phyloP scores from a whole-genome alignment of 495 filamentous ascomycete species.

The Penicillium robsamsonii region DNA sequence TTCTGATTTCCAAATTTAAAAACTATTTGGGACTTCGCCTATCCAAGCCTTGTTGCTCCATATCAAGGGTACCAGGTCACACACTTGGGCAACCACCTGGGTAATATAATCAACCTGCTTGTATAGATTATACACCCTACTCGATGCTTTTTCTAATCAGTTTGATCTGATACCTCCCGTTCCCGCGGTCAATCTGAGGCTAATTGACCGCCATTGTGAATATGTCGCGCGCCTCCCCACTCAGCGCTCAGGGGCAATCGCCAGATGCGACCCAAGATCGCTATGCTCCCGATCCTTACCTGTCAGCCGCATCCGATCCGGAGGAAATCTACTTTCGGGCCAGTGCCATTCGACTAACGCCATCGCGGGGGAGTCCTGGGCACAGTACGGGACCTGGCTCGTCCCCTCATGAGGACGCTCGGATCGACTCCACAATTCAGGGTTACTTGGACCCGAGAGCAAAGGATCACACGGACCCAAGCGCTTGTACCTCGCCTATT shows the following conservation, averaged over 20 bases:
- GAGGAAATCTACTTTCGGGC: constrained; percentile 40
- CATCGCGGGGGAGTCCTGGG: constrained; percentile 23
- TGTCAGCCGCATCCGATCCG: constrained; percentile 40
- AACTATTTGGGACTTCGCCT: background rate
- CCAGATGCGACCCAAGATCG: constrained; percentile 22
- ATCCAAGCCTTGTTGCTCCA: background rate
- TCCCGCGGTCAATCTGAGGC: background rate
- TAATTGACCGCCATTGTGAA: constrained; percentile 10
- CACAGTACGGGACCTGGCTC: constrained; percentile 10
- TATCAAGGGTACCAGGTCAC: background rate
- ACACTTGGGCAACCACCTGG: background rate
- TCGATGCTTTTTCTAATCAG: background rate
- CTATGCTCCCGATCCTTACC: constrained; percentile 37
- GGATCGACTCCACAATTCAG: constrained; percentile 17
- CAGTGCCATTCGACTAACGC: constrained; percentile 37
- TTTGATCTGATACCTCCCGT: background rate
- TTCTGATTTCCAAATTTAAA: background rate
- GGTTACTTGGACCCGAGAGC: constrained; percentile 15
- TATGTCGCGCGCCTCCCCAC: constrained; percentile 27
- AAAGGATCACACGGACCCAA: constrained; percentile 13
- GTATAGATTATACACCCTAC: background rate
- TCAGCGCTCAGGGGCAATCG: constrained; percentile 21
- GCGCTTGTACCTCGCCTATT: constrained; percentile 15
- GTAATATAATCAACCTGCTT: background rate
- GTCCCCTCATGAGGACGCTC: constrained; percentile 18